A percentile compares a stretch with the other conserved stretches of the same genome.
Conservation (phyloP, 805 yeast species). For the Pichia insulana region DNA sequence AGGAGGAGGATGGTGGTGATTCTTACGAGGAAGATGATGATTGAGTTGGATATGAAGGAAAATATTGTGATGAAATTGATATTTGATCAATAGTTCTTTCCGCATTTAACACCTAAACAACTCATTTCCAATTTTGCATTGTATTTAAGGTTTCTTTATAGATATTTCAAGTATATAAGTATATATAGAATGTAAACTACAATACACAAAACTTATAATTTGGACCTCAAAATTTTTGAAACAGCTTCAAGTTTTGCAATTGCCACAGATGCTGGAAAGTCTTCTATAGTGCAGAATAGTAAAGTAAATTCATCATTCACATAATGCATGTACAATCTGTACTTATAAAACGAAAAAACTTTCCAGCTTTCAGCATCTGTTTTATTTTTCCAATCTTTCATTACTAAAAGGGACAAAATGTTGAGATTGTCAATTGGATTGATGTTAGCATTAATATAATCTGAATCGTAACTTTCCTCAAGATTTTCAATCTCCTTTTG, state of each 20-base stretch:
- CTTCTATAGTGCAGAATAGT: constrained; percentile 21
- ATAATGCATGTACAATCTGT: constrained; percentile 17
- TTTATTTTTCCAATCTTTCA: constrained; percentile 21
- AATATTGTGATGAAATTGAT: no score
- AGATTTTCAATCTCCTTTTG: constrained; percentile 11
- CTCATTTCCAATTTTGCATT: not conserved
- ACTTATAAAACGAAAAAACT: constrained; percentile 20
- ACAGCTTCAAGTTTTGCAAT: constrained; percentile 18
- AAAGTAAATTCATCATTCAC: constrained; percentile 19
- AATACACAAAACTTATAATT: not conserved
- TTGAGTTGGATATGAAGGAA: no score
- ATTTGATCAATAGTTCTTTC: no score
- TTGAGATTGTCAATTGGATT: constrained; percentile 26
- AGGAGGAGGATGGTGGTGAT: constrained; percentile 22
- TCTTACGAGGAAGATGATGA: constrained; percentile 19
- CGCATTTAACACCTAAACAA: no score
- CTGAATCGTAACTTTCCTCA: constrained; percentile 15
- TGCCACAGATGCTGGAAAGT: constrained; percentile 26
- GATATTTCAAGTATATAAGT: not conserved
- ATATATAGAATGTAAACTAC: not conserved
- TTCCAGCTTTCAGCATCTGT: constrained; percentile 16
- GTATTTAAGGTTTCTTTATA: not conserved
- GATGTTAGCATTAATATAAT: constrained; percentile 23
- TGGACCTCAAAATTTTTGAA: constrained; percentile 2
- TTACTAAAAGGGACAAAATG: constrained; percentile 23